Base-by-base conservation (phyloP, 345 rosid genomes). In the Syzygium grande region DNA sequence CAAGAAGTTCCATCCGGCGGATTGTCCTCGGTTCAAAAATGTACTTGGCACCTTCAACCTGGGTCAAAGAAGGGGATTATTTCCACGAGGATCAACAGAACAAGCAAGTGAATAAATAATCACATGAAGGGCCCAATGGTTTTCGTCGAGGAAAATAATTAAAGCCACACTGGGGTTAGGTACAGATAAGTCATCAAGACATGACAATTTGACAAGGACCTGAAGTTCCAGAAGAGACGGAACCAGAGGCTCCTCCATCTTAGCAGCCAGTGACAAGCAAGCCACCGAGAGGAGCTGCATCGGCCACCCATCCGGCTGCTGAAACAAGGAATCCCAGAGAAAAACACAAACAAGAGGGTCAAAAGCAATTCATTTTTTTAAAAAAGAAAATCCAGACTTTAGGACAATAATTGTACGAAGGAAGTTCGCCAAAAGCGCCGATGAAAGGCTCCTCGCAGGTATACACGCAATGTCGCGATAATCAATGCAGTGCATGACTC, bases 241-340 rank as follows among this genome's bases (percentile, higher is more conserved):
- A 95, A 93, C 99, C 86, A 94, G 93, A 86, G 95, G 92, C 91
- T 96, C 99, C 98, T 98, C 99, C 99, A 98, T 95, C 91, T 98
- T 98, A 2, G 99, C 99, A 38, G 99, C 99, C 89, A 98, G 86
- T 25, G 99, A 98, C 94, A 98, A 89, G 94, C 99, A 98, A 86
- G 99, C 97, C 63, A 93, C 94, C 22, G 98, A 92, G 89, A 98
- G 89, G 85, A 98, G 99, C 86, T 98, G 99, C 96, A 93, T 86
- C 86, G 97, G 98, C 99, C 99, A 96, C 86, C 96, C 98, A 52
- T 91, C 88, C 27, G 91, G 90, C 89, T 93, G 92, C 99, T 96
- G 95, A 80, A 90, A 89, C 65, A 56, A 56, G 63, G 23, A 38
- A 52, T 68, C 17, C 5, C 13, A 58, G 11, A 52, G 58, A 41